Base-by-base conservation (phyloP, 257 asterid genomes). In the Catharanthus roseus region DNA sequence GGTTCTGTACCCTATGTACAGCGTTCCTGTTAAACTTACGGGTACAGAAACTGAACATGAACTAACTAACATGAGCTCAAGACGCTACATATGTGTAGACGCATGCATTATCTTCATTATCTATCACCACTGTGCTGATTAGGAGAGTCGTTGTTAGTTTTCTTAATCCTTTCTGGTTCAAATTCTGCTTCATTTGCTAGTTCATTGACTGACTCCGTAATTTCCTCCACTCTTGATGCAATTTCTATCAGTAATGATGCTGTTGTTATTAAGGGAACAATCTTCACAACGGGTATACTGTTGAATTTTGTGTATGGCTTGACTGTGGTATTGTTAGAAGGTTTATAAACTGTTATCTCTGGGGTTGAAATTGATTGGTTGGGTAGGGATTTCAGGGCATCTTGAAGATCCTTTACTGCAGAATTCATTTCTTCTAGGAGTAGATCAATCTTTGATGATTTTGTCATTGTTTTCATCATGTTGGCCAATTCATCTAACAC, bases 171-270 rank as follows among this genome's bases (percentile, higher is more conserved):
- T 70, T 71, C 77, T 2, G 12, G 83, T 75, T 70, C 75, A 75
- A 91, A 91, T 62, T 84, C 86, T 58, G 90, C 93, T 76, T 80
- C 82, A 39, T 68, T 80, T 31, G 95, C 92, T 61, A 89, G 72
- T 45, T 62, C 86, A 44, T 77, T 71, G 10, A 87, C 89, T 0
- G 81, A 85, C 58, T 75, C 79, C 18, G 79, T 87, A 65, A 85
- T 71, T 38, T 78, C 85, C 67, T 79, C 86, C 4, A 82, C 85
- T 79, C 96, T 85, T 69, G 81, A 77, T 62, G 90, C 89, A 34
- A 89, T 84, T 83, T 91, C 97, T 45, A 80, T 75, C 72, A 89
- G 57, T 82, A 86, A 73, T n/a, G 92, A 83, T 10, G 92, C 82
- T 47, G 79, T 56, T 10, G 90, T 85, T 62, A 85, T 81, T 57